A percentile compares a stretch with the other conserved stretches of the same genome.
Conservation (phyloP, 2,329 filamentous ascomycete genomes). For the Pseudocercospora vitis region DNA sequence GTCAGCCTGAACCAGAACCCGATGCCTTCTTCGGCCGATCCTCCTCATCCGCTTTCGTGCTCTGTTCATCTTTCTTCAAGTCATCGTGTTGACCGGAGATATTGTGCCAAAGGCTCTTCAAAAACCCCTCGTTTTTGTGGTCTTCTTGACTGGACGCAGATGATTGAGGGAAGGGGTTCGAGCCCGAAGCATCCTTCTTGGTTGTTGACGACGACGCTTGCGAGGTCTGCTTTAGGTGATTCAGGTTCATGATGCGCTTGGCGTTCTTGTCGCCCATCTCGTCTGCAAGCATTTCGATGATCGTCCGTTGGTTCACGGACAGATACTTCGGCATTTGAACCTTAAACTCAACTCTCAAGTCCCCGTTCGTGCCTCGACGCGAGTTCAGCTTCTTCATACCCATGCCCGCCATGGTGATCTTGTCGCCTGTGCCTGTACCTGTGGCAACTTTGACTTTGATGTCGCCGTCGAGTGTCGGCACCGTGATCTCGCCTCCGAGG, state of each 20-base stretch:
- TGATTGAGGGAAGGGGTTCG: conserved; percentile 21
- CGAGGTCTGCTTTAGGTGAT: conserved; percentile 27
- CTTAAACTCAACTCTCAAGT: conserved; percentile 91
- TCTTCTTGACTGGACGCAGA: conserved; percentile 37
- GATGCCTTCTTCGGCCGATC: conserved; percentile 41
- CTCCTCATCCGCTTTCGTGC: conserved; percentile 29
- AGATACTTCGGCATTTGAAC: conserved; percentile 95
- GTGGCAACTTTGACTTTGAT: conserved; percentile 89
- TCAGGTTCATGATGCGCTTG: conserved; percentile 85
- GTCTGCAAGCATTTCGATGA: conserved; percentile 93
- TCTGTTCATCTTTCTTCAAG: conserved; percentile 20
- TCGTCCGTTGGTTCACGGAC: conserved; percentile 83
- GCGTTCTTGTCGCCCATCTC: conserved; percentile 93
- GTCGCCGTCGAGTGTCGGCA: conserved; percentile 87
- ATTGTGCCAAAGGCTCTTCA: conserved; percentile 92
- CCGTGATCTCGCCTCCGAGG: conserved; percentile 82
- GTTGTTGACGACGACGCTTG: conserved; percentile 37
- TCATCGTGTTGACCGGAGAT: conserved; percentile 68
- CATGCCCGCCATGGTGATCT: conserved; percentile 82
- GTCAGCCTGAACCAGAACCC: conserved; percentile 35
- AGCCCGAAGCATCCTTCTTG: conserved; percentile 67
- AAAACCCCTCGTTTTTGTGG: conserved; percentile 82
- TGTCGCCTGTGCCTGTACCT: conserved; percentile 89
- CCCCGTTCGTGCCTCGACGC: conserved; percentile 68
- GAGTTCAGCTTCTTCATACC: conserved; percentile 84